A percentile compares a stretch with the other conserved stretches of the same genome.
These are phyloP conservation scores for Xylaria intraflava DNA, from an alignment of 495 filamentous ascomycete genomes.

Conservation along the genomic window DNA sequence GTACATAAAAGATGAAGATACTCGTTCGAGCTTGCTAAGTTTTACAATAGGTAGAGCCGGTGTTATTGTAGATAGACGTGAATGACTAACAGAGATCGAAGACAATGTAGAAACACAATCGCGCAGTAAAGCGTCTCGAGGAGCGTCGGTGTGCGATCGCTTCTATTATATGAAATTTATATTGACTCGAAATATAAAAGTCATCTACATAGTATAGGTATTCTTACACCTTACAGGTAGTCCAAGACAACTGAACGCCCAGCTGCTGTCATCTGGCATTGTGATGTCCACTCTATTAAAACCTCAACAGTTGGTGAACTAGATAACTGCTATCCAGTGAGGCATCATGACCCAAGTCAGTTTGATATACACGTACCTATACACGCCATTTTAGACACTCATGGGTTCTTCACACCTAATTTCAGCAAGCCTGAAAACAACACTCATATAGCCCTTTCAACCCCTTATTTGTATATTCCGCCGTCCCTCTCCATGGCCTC, in stretches of 20 bases:
- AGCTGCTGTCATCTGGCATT: constrained; percentile 11
- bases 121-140: background rate
- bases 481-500: constrained; percentile 13
- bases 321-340: background rate
- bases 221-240: too few relatives aligned
- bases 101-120: background rate
- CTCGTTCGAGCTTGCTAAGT: background rate
- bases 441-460: background rate
- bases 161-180: too few relatives aligned
- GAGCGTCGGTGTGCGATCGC: too few relatives aligned
- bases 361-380: background rate
- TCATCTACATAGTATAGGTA: too few relatives aligned
- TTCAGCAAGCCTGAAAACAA: background rate
- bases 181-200: too few relatives aligned
- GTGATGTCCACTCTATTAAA: background rate
- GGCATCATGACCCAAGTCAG: background rate
- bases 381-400: background rate
- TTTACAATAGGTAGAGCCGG: background rate
- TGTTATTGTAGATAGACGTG: background rate
- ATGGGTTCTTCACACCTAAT: background rate
- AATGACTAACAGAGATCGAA: background rate
- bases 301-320: constrained; percentile 3
- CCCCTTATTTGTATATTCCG: background rate
- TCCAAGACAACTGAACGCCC: background rate
- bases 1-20: background rate